Evolutionary conservation across 495 filamentous ascomycete genomes (phyloP), one percentile per base, ranked within the genome.

Genomic region (Penicillium pancosmium): DNA sequence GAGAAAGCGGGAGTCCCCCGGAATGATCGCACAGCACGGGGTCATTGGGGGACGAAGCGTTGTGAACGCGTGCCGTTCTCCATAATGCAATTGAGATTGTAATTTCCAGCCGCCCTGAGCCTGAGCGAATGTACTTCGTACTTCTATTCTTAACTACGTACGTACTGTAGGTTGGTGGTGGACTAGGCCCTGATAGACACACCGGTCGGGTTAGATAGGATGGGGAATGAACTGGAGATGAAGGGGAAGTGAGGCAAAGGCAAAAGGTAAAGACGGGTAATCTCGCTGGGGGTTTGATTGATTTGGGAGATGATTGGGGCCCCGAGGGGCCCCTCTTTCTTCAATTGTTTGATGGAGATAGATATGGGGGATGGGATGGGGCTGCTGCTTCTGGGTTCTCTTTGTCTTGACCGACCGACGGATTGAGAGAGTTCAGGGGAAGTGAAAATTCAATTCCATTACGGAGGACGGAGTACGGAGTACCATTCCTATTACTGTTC

Each of bases 1-100:
- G 27, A 31, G 27, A 31, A 31, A 31, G 67, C 64, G 71, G 72
- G 66, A 71, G 72, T 74, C 70, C 73, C 73, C 72, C 73, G 65
- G 73, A 71, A 67, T 70, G 36, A 44, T 44, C 41, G 41, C 63
- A 33, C 61, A 60, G 73, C 73, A 76, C 71, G 70, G 73, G 62
- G 66, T 61, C 69, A 55, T 56, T 38, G 57, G 70, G 51, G 66
- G 68, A 66, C 65, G 64, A 61, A 68, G 68, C 66, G 68, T 48
- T 43, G 46, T 15, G 48, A 49, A 31, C 57, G 27, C 50, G 58
- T 54, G 38, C 27, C 41, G 59, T 62, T 6, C n/a, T 8, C 16
- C 41, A n/a, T 44, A 44, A 23, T 23, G 27, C 27, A 31, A 31
- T 31, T 4, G 27, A 2, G 4, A 31, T 31, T 31, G 2, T 8